Conservation (phyloP, 148 eudicot species). For the Rhododendron vialii region DNA sequence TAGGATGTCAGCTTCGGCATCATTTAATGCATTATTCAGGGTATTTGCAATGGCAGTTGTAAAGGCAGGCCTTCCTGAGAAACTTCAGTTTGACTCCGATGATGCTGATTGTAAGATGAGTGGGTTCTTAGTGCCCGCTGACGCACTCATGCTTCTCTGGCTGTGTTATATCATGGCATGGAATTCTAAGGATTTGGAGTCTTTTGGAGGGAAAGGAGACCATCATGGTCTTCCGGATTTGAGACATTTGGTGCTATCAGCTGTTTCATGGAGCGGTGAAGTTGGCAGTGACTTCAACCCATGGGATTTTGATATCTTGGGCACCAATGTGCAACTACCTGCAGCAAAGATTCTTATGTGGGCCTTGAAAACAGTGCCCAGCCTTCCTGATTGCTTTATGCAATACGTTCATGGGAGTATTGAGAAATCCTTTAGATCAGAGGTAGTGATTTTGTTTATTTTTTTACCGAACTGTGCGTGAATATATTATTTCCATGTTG, state of each 20-base stretch:
- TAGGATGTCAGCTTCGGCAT: conserved; percentile 48
- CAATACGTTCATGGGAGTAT: conserved; percentile 60
- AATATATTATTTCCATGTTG: not conserved
- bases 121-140: conserved; percentile 53
- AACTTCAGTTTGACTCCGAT: conserved; percentile 44
- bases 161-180: conserved; percentile 67
- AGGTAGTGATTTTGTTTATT: conserved; percentile 39
- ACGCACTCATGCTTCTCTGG: conserved; percentile 61
- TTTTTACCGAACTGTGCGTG: not conserved
- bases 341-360: conserved; percentile 64
- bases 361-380: conserved; percentile 67
- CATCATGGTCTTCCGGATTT: conserved; percentile 58
- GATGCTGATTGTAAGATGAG: conserved; percentile 56
- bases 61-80: conserved; percentile 55
- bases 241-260: conserved; percentile 61
- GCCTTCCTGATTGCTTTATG: conserved; percentile 63
- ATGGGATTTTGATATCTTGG: conserved; percentile 35
- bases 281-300: conserved; percentile 35
- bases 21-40: conserved; percentile 43
- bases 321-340: conserved; percentile 48
- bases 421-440: conserved; percentile 23
- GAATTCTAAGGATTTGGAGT: conserved; percentile 27
- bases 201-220: conserved; percentile 17
- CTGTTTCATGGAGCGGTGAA: conserved; percentile 52
- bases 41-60: conserved; percentile 42